phyloP scores from a whole-genome alignment of 2,329 filamentous ascomycete genomes.

The Dendryphion nanum region DNA sequence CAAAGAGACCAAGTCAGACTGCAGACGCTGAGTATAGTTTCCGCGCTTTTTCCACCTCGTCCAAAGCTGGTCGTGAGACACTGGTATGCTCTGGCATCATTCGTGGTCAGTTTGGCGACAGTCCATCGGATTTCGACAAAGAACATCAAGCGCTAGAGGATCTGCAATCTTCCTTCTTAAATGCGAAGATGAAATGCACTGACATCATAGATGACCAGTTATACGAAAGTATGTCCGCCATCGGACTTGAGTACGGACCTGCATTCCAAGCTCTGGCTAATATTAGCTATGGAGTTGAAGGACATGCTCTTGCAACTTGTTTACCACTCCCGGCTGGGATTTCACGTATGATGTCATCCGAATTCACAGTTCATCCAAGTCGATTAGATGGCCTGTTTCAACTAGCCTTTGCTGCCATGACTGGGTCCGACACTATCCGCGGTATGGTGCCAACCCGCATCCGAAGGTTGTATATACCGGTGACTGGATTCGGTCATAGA shows the following conservation, averaged over 20 bases:
- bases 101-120: not conserved
- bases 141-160: not conserved
- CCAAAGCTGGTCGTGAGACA: slow-evolving; percentile 1
- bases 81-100: slow-evolving; percentile 1
- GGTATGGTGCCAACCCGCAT: slow-evolving; percentile 2
- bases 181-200: not conserved
- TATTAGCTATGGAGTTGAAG: not conserved
- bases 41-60: not conserved
- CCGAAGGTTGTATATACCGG: not conserved
- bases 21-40: not conserved
- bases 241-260: slow-evolving; percentile 2
- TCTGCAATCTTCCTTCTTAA: not conserved
- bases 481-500: not conserved
- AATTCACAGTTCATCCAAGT: slow-evolving; percentile 1
- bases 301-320: slow-evolving; percentile 1
- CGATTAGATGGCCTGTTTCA: not conserved
- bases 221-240: not conserved
- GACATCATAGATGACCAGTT: not conserved
- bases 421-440: not conserved
- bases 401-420: not conserved
- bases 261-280: slow-evolving; percentile 1
- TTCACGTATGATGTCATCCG: not conserved
- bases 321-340: not conserved
- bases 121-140: not conserved
- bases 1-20: not conserved